phyloP scores from a whole-genome alignment of 2,329 filamentous ascomycete species.

The Talaromyces sp. region DNA sequence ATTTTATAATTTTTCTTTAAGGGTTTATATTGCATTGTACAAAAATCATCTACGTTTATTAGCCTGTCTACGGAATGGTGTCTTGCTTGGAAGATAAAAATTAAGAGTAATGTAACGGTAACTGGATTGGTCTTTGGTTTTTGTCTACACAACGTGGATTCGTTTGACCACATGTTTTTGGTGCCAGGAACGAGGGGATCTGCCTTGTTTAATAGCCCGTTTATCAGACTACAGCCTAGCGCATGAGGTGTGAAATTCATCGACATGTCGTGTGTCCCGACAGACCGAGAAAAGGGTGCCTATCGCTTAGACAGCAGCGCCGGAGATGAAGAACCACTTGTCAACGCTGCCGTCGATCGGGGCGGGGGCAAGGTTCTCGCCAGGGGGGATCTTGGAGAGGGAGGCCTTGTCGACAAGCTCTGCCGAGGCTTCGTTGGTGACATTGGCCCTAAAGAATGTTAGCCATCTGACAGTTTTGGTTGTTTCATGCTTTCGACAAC shows the following conservation, averaged over 20 bases:
- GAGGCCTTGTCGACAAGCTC: slow-evolving; percentile 65
- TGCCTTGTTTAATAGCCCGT: neutral
- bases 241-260: neutral
- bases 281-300: slow-evolving; percentile 1
- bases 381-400: slow-evolving; percentile 70
- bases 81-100: neutral
- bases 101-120: neutral
- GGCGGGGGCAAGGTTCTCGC: slow-evolving; percentile 76
- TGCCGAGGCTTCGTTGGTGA: slow-evolving; percentile 67
- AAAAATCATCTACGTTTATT: neutral
- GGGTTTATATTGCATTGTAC: slow-evolving; percentile 20
- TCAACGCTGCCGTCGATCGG: slow-evolving; percentile 96
- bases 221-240: neutral
- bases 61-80: neutral
- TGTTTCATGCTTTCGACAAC: slow-evolving; percentile 31
- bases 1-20: neutral
- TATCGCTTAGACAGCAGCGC: slow-evolving; percentile 69
- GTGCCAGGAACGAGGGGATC: neutral
- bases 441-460: slow-evolving; percentile 63
- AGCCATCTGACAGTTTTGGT: neutral
- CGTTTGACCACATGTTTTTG: neutral
- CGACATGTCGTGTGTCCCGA: neutral
- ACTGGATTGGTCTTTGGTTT: neutral
- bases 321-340: slow-evolving; percentile 99
- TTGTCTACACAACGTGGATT: neutral